Evolutionary conservation across 257 asterid species (phyloP).

Genomic region (Salvia splendens): DNA sequence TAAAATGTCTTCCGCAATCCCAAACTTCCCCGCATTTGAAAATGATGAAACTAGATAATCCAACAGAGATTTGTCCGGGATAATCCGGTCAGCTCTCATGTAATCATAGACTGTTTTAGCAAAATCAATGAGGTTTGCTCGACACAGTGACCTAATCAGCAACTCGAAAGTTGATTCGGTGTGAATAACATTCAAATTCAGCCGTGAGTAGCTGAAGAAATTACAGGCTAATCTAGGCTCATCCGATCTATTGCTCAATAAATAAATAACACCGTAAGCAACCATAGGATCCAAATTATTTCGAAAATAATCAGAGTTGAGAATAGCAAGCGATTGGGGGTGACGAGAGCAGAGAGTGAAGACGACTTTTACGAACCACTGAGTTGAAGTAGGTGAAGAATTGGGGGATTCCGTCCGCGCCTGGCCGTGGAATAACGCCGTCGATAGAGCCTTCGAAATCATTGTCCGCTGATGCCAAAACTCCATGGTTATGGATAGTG

Average conservation of each 20-base stretch:
- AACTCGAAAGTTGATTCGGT: conserved; percentile 49
- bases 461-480: conserved; percentile 65
- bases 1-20: conserved; percentile 65
- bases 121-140: conserved; percentile 52
- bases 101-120: conserved; percentile 54
- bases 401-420: conserved; percentile 42
- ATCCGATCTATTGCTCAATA: conserved; percentile 48
- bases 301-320: conserved; percentile 66
- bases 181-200: conserved; percentile 57
- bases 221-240: conserved; percentile 68
- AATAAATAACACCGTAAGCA: conserved; percentile 67
- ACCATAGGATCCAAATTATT: conserved; percentile 57
- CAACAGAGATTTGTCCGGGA: conserved; percentile 42
- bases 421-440: conserved; percentile 49
- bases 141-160: conserved; percentile 72
- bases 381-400: conserved; percentile 45
- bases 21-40: conserved; percentile 56
- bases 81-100: conserved; percentile 65
- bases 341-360: conserved; percentile 71
- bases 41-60: conserved; percentile 53
- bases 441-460: conserved; percentile 49
- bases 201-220: conserved; percentile 66
- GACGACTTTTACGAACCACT: conserved; percentile 85
- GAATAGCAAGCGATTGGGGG: conserved; percentile 49
- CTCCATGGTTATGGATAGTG: conserved; percentile 54